Percentiles rank a stretch among this genome's conserved stretches.
phyloP scores from a whole-genome alignment of 441 rosid species.

The Populus hybrid region DNA sequence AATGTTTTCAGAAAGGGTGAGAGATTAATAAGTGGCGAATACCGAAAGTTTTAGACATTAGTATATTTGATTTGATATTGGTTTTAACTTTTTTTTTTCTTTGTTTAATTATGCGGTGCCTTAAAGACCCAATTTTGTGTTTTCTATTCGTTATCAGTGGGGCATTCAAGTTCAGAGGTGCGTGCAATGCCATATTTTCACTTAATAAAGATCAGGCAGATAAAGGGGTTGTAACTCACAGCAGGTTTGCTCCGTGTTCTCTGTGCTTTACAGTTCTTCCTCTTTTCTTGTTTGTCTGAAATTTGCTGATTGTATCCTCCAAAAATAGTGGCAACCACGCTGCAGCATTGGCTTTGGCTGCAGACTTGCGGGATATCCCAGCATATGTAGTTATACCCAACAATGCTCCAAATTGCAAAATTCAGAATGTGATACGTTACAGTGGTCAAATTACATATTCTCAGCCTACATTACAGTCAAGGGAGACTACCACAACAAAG shows the following conservation, averaged over 20 bases:
- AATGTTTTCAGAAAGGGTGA: constrained; percentile 92
- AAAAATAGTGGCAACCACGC: constrained; percentile 82
- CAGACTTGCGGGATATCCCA: constrained; percentile 64
- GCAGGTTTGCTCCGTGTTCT: constrained; percentile 45
- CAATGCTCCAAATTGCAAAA: constrained; percentile 88
- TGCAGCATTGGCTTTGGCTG: constrained; percentile 92
- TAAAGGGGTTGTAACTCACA: constrained; percentile 76
- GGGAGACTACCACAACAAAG: constrained; percentile 57
- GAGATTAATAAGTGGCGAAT: constrained; percentile 19
- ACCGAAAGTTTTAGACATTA: neutral
- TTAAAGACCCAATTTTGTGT: neutral
- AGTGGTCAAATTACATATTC: constrained; percentile 79
- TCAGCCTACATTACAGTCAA: constrained; percentile 58
- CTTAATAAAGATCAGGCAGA: constrained; percentile 59
- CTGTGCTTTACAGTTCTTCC: neutral
- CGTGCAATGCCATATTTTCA: constrained; percentile 76
- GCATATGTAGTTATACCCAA: constrained; percentile 73
- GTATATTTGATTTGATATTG: neutral
- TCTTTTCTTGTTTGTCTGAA: constrained; percentile 2
- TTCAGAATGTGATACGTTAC: constrained; percentile 71
- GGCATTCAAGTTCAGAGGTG: constrained; percentile 92
- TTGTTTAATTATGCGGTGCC: neutral
- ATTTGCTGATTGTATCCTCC: constrained; percentile 18
- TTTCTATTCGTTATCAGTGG: constrained; percentile 42
- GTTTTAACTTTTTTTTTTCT: neutral